Evolutionary conservation across 768 basidiomycete species (phyloP).

Genomic region (Pleurotus pulmonarius): DNA sequence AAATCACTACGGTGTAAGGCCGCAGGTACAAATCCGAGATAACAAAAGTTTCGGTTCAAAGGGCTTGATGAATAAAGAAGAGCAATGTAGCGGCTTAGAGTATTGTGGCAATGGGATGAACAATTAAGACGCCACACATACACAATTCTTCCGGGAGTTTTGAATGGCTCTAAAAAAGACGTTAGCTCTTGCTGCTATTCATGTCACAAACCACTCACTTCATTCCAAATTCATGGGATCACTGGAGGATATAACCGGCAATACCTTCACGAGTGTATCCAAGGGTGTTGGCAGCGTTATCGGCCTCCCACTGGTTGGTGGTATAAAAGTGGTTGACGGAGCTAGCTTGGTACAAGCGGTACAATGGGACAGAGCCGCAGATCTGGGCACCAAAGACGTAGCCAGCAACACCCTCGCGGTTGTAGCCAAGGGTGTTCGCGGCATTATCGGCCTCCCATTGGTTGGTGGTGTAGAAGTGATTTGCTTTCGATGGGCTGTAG

Average conservation of each 20-base stretch:
- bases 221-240: too few relatives aligned
- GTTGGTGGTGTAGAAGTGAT: neutral
- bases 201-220: too few relatives aligned
- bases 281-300: neutral
- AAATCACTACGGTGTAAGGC: too few relatives aligned
- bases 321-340: neutral
- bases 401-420: neutral
- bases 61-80: too few relatives aligned
- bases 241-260: neutral
- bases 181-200: too few relatives aligned
- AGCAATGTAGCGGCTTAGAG: too few relatives aligned
- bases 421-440: neutral
- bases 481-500: neutral
- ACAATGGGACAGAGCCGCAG: neutral
- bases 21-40: too few relatives aligned
- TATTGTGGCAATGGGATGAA: too few relatives aligned
- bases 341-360: neutral
- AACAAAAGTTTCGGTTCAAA: too few relatives aligned
- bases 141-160: too few relatives aligned
- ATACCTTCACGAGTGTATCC: neutral
- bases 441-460: neutral
- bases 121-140: too few relatives aligned
- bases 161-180: too few relatives aligned
- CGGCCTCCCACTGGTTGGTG: neutral
- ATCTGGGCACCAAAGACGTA: neutral